A percentile compares a stretch with the other conserved stretches of the same genome.
phyloP scores from a whole-genome alignment of 2,329 filamentous ascomycete species.

The Monilinia aucupariae region DNA sequence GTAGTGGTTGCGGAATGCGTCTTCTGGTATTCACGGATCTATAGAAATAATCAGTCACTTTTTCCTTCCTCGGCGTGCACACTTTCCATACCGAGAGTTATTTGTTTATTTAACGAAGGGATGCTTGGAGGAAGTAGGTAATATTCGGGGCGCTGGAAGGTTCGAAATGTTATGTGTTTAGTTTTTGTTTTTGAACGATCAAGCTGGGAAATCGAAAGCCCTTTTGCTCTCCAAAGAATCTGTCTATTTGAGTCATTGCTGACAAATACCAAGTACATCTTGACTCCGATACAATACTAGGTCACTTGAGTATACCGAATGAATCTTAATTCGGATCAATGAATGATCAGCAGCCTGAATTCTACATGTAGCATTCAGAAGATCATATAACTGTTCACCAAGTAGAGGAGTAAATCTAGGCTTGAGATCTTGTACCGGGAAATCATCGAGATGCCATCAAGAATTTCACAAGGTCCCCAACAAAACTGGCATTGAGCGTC shows the following conservation, averaged over 20 bases:
- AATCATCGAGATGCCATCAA: no score
- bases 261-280: background rate
- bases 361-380: background rate
- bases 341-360: background rate
- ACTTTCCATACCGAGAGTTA: background rate
- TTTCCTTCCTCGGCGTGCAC: background rate
- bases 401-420: no score
- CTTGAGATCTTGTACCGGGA: no score
- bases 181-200: background rate
- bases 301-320: no score
- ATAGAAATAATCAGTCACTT: background rate
- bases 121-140: background rate
- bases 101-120: background rate
- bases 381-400: no score
- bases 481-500: no score
- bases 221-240: background rate
- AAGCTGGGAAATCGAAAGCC: background rate
- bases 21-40: background rate
- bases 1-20: background rate
- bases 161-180: background rate
- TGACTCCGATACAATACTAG: background rate
- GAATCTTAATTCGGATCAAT: background rate
- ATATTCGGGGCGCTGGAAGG: background rate
- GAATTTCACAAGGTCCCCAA: no score
- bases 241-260: background rate